A percentile compares a stretch with the other conserved stretches of the same genome.
These are phyloP conservation scores for Chytriomyces confervae DNA, from an alignment of 192 early-diverging fungal species.

Conservation along the genomic window DNA sequence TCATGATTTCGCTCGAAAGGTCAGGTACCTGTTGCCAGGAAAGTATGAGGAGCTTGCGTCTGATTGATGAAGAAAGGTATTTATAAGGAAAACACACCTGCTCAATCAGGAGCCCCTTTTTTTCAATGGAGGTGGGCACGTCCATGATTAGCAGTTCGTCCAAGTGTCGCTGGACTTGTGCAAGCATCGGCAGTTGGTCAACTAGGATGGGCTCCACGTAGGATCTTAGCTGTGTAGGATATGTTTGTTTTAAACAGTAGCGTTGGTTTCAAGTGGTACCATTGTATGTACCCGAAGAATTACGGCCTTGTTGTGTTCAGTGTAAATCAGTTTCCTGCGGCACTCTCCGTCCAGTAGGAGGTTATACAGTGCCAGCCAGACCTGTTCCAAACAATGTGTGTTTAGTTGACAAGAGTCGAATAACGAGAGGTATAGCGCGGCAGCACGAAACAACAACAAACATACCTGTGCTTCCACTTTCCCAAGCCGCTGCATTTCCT, in stretches of 20 bases:
- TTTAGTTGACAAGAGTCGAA: neutral
- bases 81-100: slow-evolving; percentile 22
- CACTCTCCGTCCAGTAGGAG: slow-evolving; percentile 54
- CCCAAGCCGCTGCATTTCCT: slow-evolving; percentile 42
- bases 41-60: neutral
- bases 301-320: slow-evolving; percentile 41
- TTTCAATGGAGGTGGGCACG: slow-evolving; percentile 19
- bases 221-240: slow-evolving; percentile 30
- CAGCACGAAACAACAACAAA: neutral
- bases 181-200: slow-evolving; percentile 56
- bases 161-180: slow-evolving; percentile 50
- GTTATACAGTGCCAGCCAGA: slow-evolving; percentile 58
- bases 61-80: neutral
- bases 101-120: slow-evolving; percentile 35
- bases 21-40: slow-evolving; percentile 2
- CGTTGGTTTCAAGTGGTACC: slow-evolving; percentile 1
- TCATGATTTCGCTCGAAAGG: slow-evolving; percentile 3
- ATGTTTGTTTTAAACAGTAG: neutral
- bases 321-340: slow-evolving; percentile 49
- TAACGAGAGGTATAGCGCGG: neutral
- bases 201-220: slow-evolving; percentile 49
- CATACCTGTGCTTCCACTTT: slow-evolving; percentile 57
- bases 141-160: slow-evolving; percentile 54
- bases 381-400: slow-evolving; percentile 20
- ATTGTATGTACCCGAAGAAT: slow-evolving; percentile 49